phyloP scores from a whole-genome alignment of 2,329 filamentous ascomycete species.

The Whalleya microplaca region DNA sequence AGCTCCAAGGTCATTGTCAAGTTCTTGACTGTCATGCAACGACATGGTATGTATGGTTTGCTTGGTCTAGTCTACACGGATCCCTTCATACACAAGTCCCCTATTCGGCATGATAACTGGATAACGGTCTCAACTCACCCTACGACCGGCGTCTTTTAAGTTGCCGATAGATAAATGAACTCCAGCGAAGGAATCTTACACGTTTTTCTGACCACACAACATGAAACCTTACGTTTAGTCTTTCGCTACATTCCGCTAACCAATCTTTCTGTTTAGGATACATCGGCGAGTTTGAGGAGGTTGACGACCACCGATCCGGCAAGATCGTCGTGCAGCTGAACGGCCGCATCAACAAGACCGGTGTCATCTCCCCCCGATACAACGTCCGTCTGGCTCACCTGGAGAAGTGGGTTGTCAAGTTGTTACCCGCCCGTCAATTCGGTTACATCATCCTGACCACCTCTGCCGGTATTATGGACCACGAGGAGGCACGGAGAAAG shows the following conservation, averaged over 20 bases:
- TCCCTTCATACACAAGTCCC: constrained; percentile 21
- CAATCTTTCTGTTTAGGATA: constrained; percentile 67
- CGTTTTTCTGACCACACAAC: constrained; percentile 75
- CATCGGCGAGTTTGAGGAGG: constrained; percentile 99
- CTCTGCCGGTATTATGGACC: constrained; percentile 99
- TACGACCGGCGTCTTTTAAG: constrained; percentile 99
- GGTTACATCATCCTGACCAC: constrained; percentile 99
- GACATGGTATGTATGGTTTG: constrained; percentile 79
- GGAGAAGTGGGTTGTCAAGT: constrained; percentile 99
- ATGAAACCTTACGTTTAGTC: constrained; percentile 94
- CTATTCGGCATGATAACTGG: constrained; percentile 99
- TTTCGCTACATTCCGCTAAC: constrained; percentile 81
- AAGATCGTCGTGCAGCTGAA: constrained; percentile 99
- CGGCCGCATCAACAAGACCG: constrained; percentile 98
- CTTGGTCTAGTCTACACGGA: constrained; percentile 11
- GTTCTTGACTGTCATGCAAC: constrained; percentile 99
- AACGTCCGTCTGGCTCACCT: constrained; percentile 97
- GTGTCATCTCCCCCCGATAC: constrained; percentile 99
- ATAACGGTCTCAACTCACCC: constrained; percentile 78
- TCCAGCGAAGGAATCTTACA: constrained; percentile 88
- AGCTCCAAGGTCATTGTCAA: constrained; percentile 99
- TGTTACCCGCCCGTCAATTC: constrained; percentile 99
- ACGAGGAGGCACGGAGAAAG: constrained; percentile 99
- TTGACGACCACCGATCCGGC: constrained; percentile 98
- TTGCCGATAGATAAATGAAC: constrained; percentile 89